Percentiles rank a stretch among this genome's conserved stretches.
Evolutionary conservation across 768 basidiomycete species (phyloP).

Genomic region (Neoboletus magnificus): DNA sequence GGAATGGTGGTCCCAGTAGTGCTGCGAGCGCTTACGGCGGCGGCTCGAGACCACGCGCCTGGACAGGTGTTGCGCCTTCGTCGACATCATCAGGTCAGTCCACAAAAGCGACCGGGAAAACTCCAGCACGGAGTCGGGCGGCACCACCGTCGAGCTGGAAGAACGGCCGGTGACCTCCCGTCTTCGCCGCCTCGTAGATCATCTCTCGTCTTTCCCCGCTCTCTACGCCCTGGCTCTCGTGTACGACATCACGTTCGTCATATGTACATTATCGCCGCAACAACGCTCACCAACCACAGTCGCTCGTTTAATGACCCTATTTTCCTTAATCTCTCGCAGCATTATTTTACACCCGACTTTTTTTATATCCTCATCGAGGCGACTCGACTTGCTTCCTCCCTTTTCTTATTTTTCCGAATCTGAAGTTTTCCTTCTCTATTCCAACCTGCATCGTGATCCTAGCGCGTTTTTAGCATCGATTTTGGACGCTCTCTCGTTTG

Average conservation of each 20-base stretch:
- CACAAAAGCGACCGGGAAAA: conserved; percentile 13
- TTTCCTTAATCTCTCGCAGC: conserved; percentile 10
- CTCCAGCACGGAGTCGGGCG: conserved; percentile 28
- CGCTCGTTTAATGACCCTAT: conserved; percentile 9
- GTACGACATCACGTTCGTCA: background rate
- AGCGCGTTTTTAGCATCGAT: conserved; percentile 12
- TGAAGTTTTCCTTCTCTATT: too few relatives aligned
- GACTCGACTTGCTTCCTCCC: background rate
- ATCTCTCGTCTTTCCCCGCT: background rate
- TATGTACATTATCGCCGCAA: background rate
- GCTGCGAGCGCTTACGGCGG: conserved; percentile 21
- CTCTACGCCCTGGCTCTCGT: background rate
- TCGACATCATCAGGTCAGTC: conserved; percentile 17
- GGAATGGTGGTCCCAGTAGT: conserved; percentile 8
- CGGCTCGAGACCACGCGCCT: conserved; percentile 31
- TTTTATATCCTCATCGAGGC: conserved; percentile 13
- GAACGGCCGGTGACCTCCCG: conserved; percentile 17
- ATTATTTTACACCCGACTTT: conserved; percentile 1
- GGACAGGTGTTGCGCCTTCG: conserved; percentile 28
- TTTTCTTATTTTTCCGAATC: background rate
- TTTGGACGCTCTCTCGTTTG: conserved; percentile 6
- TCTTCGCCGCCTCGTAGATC: background rate
- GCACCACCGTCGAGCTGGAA: conserved; percentile 68
- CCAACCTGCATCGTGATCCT: background rate
- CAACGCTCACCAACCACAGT: background rate